Evolutionary conservation across 768 basidiomycete species (phyloP).

Genomic region (Rhizopogon salebrosus): DNA sequence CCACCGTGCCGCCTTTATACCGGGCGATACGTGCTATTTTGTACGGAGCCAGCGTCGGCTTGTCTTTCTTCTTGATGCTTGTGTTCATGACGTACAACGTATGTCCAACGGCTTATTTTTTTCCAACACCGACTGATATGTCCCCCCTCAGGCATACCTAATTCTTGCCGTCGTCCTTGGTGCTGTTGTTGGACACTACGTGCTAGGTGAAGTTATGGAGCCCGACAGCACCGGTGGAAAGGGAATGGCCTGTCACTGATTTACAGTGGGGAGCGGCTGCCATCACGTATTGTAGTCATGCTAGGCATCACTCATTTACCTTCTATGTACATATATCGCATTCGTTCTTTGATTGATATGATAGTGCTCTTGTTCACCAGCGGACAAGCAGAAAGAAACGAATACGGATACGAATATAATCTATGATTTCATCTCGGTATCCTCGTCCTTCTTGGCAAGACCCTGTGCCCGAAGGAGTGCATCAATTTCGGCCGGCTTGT

Average conservation of each 20-base stretch:
- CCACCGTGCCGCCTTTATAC: slow-evolving; percentile 41
- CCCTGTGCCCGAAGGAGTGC: slow-evolving; percentile 73
- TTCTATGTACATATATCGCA: neutral
- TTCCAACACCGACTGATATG: neutral
- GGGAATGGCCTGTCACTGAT: slow-evolving; percentile 77
- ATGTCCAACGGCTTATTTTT: slow-evolving; percentile 22
- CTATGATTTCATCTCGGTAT: slow-evolving; percentile 67
- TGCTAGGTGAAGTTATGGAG: slow-evolving; percentile 66
- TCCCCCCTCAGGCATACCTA: slow-evolving; percentile 64
- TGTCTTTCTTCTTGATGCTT: slow-evolving; percentile 91
- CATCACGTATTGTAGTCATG: neutral
- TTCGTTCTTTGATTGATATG: neutral
- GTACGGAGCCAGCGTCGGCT: slow-evolving; percentile 72
- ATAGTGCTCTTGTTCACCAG: neutral
- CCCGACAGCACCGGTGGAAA: slow-evolving; percentile 45
- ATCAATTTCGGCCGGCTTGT: slow-evolving; percentile 84
- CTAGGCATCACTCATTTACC: neutral
- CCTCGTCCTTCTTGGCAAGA: slow-evolving; percentile 83
- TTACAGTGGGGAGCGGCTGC: neutral
- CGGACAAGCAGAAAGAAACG: neutral
- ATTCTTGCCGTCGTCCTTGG: slow-evolving; percentile 79
- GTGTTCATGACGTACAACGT: slow-evolving; percentile 98
- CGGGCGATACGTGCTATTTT: slow-evolving; percentile 59
- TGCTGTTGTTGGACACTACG: slow-evolving; percentile 76
- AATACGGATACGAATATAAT: slow-evolving; percentile 1